Evolutionary conservation across 2,329 filamentous ascomycete genomes (phyloP), one percentile per base, ranked within the genome.

Genomic region (Coniochaeta prunicola): DNA sequence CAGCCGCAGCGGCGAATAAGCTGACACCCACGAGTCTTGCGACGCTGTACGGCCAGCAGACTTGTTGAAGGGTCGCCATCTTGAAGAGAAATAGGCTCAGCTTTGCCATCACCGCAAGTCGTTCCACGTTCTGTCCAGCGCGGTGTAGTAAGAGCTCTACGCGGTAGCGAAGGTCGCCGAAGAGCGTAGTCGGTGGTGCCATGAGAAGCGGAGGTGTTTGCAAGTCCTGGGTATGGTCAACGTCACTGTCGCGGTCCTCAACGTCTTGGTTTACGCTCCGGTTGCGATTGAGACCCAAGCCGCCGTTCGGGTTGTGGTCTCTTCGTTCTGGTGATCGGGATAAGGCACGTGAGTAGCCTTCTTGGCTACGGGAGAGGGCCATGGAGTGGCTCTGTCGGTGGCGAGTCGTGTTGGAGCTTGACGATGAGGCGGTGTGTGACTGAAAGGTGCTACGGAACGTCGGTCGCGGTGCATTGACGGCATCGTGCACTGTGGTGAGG

Each of bases 31-130:
- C 73, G 70, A 82, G 82, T 7, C 84, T 76, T 50, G 81, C 86
- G n/a, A 84, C 79, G 48, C 85, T 84, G 59, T 86, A 86, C 0
- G 91, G 91, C 69, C 84, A 85, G 70, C 92, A 96, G 0, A 87
- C 82, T 53, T 81, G 78, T 2, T 82, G 79, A 10, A 94, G 73
- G 0, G 84, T 84, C 13, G 80, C 73, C 9, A 92, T 73, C 71
- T 96, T 96, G 56, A 81, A 64, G 6, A 88, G 69, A 65, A 96
- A 92, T 1, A 92, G 65, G 1, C 71, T 65, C 2, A 90, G 72
- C 54, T 87, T 86, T 21, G 81, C 63, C 5, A 75, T 57, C 55
- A 72, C 70, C 70, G 71, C 66, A 62, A 56, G 21, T 12, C n/a
- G 10, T 31, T 56, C 21, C 17, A 7, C 6, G 4, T 42, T n/a